Conservation (phyloP, 345 rosid genomes). For the Isatis tinctoria region DNA sequence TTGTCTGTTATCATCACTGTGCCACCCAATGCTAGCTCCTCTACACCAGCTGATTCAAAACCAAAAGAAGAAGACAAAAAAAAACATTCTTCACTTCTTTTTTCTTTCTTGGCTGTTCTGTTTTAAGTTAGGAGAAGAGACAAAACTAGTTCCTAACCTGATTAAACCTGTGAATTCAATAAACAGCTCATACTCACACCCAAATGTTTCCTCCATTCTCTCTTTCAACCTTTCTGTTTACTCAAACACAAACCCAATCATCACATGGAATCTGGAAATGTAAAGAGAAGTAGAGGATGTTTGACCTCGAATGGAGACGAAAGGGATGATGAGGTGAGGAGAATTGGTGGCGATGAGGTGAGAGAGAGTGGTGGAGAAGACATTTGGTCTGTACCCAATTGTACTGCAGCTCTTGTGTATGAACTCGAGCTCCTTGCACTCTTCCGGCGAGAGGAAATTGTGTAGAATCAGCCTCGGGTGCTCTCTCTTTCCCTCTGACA, state of each 20-base stretch:
- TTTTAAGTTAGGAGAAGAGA: neutral
- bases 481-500: slow-evolving; percentile 18
- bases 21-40: slow-evolving; percentile 98
- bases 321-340: slow-evolving; percentile 65
- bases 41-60: slow-evolving; percentile 60
- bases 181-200: slow-evolving; percentile 72
- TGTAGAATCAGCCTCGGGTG: slow-evolving; percentile 43
- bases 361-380: slow-evolving; percentile 90
- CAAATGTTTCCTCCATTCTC: slow-evolving; percentile 70
- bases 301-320: slow-evolving; percentile 69
- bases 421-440: slow-evolving; percentile 83
- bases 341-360: slow-evolving; percentile 84
- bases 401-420: slow-evolving; percentile 78
- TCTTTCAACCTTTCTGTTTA: slow-evolving; percentile 71
- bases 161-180: slow-evolving; percentile 87
- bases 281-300: neutral
- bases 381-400: slow-evolving; percentile 82
- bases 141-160: slow-evolving; percentile 40
- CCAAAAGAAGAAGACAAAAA: neutral
- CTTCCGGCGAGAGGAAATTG: slow-evolving; percentile 44
- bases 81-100: neutral
- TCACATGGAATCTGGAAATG: neutral
- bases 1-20: slow-evolving; percentile 82
- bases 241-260: neutral
- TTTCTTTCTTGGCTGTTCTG: neutral